Base-by-base conservation (phyloP, 108 stramenopile genomes). In the Cyclotella choctawhatcheeana region DNA sequence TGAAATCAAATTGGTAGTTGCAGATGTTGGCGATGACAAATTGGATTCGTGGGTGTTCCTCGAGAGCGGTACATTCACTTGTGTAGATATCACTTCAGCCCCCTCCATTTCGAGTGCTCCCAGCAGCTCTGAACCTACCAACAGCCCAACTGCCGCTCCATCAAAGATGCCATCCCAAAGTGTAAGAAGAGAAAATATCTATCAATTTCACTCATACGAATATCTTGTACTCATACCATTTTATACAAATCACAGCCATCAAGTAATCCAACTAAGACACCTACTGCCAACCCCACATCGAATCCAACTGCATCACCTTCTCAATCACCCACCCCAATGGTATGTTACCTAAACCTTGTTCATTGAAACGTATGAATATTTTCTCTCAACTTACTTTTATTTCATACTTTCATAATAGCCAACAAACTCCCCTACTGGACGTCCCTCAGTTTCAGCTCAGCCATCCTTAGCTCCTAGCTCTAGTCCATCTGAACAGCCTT, bases 11-110 rank as follows among this genome's bases (percentile, higher is more conserved):
- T 53, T 79, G 60, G 71, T 56, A 10, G 67, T 79, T 22, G 71
- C 65, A 6, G 77, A 79, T 50, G 70, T 71, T 0, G 77, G 77
- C 0, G 78, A 79, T 64, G 25, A 20, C 1, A 26, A 67, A 5
- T 61, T 79, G 20, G 78, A 79, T 58, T 73, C 71, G 44, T 79
- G 78, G 78, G 78, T 79, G 0, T 30, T 79, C 2, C 22, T 79
- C 12, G 61, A 67, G 32, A 47, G 44, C 33, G 71, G 66, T 22
- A 73, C 70, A 8, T 79, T 79, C 53, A 59, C 52, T 47, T 79
- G 78, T 59, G 67, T 67, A 26, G 67, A 69, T 44, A 51, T 79
- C 40, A 79, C 78, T 2, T 33, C 21, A 16, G 78, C 71, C 45
- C 74, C 63, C 25, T 48, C 45, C 34, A 14, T 70, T 5, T 47